Evolutionary conservation across 768 basidiomycete genomes (phyloP).

Genomic region (Lactarius psammicola): DNA sequence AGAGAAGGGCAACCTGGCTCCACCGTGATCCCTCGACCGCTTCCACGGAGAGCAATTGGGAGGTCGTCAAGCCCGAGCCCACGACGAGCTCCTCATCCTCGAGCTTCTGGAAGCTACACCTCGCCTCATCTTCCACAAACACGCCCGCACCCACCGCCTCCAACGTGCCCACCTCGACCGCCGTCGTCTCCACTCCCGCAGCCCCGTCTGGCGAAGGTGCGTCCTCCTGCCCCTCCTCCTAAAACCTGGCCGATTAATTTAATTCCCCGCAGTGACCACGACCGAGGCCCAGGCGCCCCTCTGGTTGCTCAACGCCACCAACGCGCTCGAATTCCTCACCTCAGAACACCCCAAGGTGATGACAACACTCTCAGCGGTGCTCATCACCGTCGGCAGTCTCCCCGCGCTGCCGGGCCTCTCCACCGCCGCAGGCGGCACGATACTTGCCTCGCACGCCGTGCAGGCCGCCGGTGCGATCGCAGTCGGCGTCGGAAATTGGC

Average conservation of each 20-base stretch:
- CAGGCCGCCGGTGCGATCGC: constrained; percentile 81
- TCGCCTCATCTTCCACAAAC: constrained; percentile 12
- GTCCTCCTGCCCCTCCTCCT: not conserved
- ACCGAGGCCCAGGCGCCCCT: constrained; percentile 60
- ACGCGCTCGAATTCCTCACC: constrained; percentile 69
- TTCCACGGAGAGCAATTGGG: constrained; percentile 19
- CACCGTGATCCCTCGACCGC: constrained; percentile 17
- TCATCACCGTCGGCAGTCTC: constrained; percentile 75
- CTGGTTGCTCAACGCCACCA: constrained; percentile 77
- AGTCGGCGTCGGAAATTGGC: constrained; percentile 62
- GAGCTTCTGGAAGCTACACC: constrained; percentile 21
- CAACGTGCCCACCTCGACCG: not conserved
- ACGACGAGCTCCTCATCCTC: constrained; percentile 5
- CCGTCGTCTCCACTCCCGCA: constrained; percentile 10
- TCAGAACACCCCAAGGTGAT: constrained; percentile 74
- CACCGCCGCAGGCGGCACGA: constrained; percentile 67
- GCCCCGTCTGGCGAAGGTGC: constrained; percentile 26
- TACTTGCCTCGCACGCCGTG: constrained; percentile 68
- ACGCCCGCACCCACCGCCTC: constrained; percentile 9
- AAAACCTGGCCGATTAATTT: not conserved
- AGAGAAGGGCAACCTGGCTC: constrained; percentile 25
- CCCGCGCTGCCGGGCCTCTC: constrained; percentile 69
- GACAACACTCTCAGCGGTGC: constrained; percentile 71
- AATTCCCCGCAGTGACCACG: constrained; percentile 36
- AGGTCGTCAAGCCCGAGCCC: constrained; percentile 18